Percentiles rank a stretch among this genome's conserved stretches.
phyloP scores from a whole-genome alignment of 2,329 filamentous ascomycete genomes.

The Coniochaeta sp. region DNA sequence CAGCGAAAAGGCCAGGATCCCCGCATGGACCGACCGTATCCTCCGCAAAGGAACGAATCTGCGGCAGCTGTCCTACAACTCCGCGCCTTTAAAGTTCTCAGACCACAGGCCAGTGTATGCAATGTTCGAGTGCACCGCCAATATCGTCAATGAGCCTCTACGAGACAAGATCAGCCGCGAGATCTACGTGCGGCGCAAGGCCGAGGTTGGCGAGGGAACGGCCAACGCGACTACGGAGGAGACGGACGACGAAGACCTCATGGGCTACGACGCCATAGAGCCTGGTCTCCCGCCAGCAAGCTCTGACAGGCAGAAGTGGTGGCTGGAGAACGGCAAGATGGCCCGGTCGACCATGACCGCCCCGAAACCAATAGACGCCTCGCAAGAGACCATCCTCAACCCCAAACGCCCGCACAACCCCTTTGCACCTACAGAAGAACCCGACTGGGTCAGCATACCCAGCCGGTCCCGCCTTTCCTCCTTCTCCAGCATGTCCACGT shows the following conservation, averaged over 20 bases:
- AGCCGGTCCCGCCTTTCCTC: conserved; percentile 46
- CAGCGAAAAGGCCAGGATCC: conserved; percentile 86
- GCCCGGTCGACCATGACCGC: conserved; percentile 66
- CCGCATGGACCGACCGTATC: conserved; percentile 95
- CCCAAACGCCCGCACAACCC: conserved; percentile 73
- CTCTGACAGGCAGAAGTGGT: conserved; percentile 64
- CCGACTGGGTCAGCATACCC: conserved; percentile 73
- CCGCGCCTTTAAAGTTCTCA: conserved; percentile 78
- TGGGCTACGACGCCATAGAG: conserved; percentile 76
- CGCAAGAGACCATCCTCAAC: conserved; percentile 58
- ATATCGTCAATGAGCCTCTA: conserved; percentile 65
- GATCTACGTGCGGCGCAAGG: conserved; percentile 64
- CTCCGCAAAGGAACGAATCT: conserved; percentile 79
- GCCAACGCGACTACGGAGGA: conserved; percentile 49
- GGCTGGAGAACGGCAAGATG: conserved; percentile 63
- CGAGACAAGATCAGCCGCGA: conserved; percentile 67
- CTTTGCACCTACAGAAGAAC: conserved; percentile 65
- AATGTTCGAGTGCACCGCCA: conserved; percentile 77
- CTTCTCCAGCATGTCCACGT: conserved; percentile 51
- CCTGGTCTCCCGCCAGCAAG: conserved; percentile 65
- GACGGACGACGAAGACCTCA: conserved; percentile 71
- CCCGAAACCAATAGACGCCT: conserved; percentile 42
- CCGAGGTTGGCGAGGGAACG: conserved; percentile 57
- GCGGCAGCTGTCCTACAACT: conserved; percentile 75
- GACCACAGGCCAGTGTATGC: conserved; percentile 96